Base-by-base conservation (phyloP, 345 rosid species). In the Rhizophora apiculata region DNA sequence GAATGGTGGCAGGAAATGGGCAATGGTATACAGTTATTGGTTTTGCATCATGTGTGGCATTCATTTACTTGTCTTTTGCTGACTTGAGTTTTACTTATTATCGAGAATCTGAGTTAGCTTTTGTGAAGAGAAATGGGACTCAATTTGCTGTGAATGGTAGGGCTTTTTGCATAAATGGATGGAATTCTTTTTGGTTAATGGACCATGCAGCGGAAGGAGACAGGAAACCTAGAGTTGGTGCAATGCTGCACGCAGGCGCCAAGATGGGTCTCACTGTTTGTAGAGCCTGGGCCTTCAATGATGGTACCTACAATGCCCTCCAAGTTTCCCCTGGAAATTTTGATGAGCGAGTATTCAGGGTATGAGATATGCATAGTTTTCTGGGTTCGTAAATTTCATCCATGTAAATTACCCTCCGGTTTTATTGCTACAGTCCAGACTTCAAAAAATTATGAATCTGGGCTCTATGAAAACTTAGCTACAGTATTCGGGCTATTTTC, bases 151-250 rank as follows among this genome's bases (percentile, higher is more conserved):
- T 88, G 53, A 89, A 88, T 60, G 95, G 93, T 15, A 84, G 82
- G 70, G 55, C 75, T 3, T 85, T 86, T 37, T 89, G 82, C 73
- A 82, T 91, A 9, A 91, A 91, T 67, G 98, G 98, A 5, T 94
- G 97, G 98, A 91, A 94, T 76, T 94, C 93, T 26, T 94, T 82
- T 78, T 94, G 98, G 98, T 80, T 94, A 75, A 88, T 91, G 98
- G 97, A 87, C 57, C 96, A 87, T 36, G 90, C 96, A 55, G 95
- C 76, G 34, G 89, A 90, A 62, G 95, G 81, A 30, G 78, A 85
- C 54, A 84, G 82, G 72, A 86, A 80, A 74, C 81, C 83, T 37
- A 89, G 87, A 75, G 84, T 87, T 60, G 68, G 82, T 62, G 86
- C 82, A 59, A 89, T 91, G 88, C 83, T 94, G 72, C 82, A 85